phyloP scores from a whole-genome alignment of 129 eudicot species.

The Smallanthus sonchifolius region DNA sequence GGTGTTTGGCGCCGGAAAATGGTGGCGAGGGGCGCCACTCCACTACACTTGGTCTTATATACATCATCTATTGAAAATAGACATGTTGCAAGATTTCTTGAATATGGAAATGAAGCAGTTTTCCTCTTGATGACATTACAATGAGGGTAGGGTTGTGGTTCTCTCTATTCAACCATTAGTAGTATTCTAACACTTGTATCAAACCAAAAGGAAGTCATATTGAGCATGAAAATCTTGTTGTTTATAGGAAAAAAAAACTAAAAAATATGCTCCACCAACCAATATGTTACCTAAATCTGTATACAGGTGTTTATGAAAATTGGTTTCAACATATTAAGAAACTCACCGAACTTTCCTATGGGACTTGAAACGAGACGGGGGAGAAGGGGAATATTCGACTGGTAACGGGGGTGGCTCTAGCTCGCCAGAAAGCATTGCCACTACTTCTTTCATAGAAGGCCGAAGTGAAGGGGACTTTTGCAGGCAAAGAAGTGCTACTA shows the following conservation, averaged over 20 bases:
- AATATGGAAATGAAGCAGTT: neutral
- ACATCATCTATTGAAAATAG: too few species aligned
- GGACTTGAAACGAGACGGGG: constrained; percentile 60
- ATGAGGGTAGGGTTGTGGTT: constrained; percentile 6
- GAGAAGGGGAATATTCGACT: constrained; percentile 68
- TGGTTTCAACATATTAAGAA: constrained; percentile 5
- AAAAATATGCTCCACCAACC: constrained; percentile 30
- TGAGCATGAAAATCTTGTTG: constrained; percentile 23
- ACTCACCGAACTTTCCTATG: constrained; percentile 67
- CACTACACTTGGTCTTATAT: too few species aligned
- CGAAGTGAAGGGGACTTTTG: constrained; percentile 78
- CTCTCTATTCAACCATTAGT: constrained; percentile 13
- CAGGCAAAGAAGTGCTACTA: constrained; percentile 78
- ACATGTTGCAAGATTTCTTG: too few species aligned
- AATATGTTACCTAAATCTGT: constrained; percentile 32
- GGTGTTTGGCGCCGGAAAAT: too few species aligned
- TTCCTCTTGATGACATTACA: neutral
- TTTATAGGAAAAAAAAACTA: constrained; percentile 22
- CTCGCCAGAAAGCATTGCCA: constrained; percentile 82
- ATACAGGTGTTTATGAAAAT: constrained; percentile 21
- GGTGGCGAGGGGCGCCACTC: too few species aligned
- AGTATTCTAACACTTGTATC: constrained; percentile 3
- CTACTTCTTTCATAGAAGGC: constrained; percentile 97
- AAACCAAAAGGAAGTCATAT: constrained; percentile 15
- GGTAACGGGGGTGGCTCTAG: constrained; percentile 68